A percentile compares a stretch with the other conserved stretches of the same genome.
Conservation (phyloP, 192 early-diverging fungal species). For the Umbelopsis sp. region DNA sequence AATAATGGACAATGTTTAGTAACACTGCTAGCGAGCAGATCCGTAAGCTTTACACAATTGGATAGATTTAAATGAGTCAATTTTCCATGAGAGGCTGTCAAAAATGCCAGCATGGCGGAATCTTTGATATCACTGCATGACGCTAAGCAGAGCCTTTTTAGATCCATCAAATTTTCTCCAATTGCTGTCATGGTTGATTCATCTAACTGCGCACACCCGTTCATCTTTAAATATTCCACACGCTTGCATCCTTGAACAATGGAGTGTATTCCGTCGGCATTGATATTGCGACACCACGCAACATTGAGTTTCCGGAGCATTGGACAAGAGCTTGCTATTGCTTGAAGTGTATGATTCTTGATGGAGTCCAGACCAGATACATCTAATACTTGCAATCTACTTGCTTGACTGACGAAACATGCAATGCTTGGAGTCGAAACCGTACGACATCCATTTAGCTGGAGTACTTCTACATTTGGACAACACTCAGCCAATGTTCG, state of each 20-base stretch:
- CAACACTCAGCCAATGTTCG: slow-evolving; percentile 35
- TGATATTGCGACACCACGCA: slow-evolving; percentile 54
- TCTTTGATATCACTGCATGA: slow-evolving; percentile 45
- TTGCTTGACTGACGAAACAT: slow-evolving; percentile 37
- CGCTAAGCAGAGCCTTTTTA: slow-evolving; percentile 46
- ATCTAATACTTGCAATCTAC: slow-evolving; percentile 41
- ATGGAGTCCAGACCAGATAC: slow-evolving; percentile 41
- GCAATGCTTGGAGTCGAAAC: slow-evolving; percentile 44
- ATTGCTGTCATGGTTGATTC: slow-evolving; percentile 40
- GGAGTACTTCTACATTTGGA: slow-evolving; percentile 38
- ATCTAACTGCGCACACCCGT: slow-evolving; percentile 48
- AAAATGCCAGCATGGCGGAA: slow-evolving; percentile 38
- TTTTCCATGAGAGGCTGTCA: background rate
- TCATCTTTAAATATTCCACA: slow-evolving; percentile 42
- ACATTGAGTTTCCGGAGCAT: slow-evolving; percentile 45
- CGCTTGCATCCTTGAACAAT: slow-evolving; percentile 38
- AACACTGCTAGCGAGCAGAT: slow-evolving; percentile 36
- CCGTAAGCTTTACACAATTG: slow-evolving; percentile 40
- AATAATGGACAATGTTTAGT: slow-evolving; percentile 31
- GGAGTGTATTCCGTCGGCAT: slow-evolving; percentile 35
- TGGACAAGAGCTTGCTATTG: slow-evolving; percentile 38
- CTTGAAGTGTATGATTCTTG: slow-evolving; percentile 44
- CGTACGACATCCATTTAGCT: slow-evolving; percentile 38
- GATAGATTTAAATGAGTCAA: slow-evolving; percentile 48
- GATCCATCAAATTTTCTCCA: slow-evolving; percentile 39